phyloP scores from a whole-genome alignment of 1,284 basidiomycete species.

The Austroboletus rostrupii region DNA sequence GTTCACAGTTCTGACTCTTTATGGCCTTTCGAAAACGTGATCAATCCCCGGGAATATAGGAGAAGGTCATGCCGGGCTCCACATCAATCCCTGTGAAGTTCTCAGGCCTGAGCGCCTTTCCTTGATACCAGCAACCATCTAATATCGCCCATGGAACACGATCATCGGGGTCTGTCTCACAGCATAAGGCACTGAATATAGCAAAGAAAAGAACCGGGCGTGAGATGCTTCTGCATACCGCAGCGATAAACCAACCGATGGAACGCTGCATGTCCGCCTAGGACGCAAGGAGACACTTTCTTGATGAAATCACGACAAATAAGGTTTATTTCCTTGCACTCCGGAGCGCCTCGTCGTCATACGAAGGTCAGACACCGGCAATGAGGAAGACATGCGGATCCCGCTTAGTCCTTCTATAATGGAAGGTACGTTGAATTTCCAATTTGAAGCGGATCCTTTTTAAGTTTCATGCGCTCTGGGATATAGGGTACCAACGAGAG shows the following conservation, averaged over 20 bases:
- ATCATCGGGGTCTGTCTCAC: background rate
- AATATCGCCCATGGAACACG: background rate
- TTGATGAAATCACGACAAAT: background rate
- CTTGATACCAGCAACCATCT: background rate
- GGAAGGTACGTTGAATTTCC: background rate
- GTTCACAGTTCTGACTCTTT: slow-evolving; percentile 10
- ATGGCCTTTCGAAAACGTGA: slow-evolving; percentile 6
- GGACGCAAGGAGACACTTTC: background rate
- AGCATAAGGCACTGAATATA: background rate
- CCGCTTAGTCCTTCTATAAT: background rate
- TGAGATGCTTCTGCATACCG: background rate
- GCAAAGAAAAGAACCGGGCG: background rate
- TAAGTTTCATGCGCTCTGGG: background rate
- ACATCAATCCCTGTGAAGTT: slow-evolving; percentile 10
- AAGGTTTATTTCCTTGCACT: background rate
- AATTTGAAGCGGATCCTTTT: background rate
- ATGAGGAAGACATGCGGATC: slow-evolving; percentile 14
- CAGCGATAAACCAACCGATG: background rate
- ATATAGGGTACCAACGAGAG: background rate
- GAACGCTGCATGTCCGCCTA: background rate
- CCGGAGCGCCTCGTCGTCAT: slow-evolving; percentile 10
- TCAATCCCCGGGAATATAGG: slow-evolving; percentile 8
- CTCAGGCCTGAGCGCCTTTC: slow-evolving; percentile 13
- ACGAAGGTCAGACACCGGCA: background rate
- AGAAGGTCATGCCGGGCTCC: slow-evolving; percentile 1